phyloP scores from a whole-genome alignment of 768 basidiomycete genomes.

The Auricularia cornea region DNA sequence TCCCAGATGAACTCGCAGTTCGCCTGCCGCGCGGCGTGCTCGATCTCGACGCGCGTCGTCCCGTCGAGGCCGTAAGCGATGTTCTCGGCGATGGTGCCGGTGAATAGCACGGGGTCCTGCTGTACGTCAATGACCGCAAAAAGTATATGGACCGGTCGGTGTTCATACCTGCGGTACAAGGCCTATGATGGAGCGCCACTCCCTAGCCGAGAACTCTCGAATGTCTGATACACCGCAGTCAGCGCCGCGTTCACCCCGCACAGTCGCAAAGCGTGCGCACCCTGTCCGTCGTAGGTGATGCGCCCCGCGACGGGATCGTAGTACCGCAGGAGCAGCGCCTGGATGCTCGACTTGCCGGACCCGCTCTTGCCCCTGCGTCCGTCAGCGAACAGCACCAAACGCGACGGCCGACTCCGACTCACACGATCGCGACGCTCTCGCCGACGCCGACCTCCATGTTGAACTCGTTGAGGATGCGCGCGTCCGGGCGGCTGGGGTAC shows the following conservation, averaged over 20 bases:
- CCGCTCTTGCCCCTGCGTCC: conserved; percentile 75
- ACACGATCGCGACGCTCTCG: conserved; percentile 89
- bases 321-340: conserved; percentile 78
- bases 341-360: conserved; percentile 88
- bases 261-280: conserved; percentile 28
- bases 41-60: conserved; percentile 75
- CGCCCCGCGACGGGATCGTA: conserved; percentile 82
- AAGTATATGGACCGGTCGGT: background rate
- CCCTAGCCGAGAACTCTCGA: conserved; percentile 70
- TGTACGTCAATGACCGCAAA: background rate
- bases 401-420: conserved; percentile 24
- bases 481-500: conserved; percentile 80
- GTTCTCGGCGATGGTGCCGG: conserved; percentile 89
- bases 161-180: conserved; percentile 80
- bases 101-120: conserved; percentile 78
- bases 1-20: conserved; percentile 97
- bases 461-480: conserved; percentile 75
- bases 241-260: background rate
- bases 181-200: conserved; percentile 84
- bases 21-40: conserved; percentile 79
- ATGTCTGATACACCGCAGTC: conserved; percentile 53
- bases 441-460: conserved; percentile 74
- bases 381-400: conserved; percentile 5
- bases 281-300: conserved; percentile 80
- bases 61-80: conserved; percentile 79